A percentile compares a stretch with the other conserved stretches of the same genome.
phyloP scores from a whole-genome alignment of 2,329 filamentous ascomycete genomes.

The Allantophomopsis lycopodina region DNA sequence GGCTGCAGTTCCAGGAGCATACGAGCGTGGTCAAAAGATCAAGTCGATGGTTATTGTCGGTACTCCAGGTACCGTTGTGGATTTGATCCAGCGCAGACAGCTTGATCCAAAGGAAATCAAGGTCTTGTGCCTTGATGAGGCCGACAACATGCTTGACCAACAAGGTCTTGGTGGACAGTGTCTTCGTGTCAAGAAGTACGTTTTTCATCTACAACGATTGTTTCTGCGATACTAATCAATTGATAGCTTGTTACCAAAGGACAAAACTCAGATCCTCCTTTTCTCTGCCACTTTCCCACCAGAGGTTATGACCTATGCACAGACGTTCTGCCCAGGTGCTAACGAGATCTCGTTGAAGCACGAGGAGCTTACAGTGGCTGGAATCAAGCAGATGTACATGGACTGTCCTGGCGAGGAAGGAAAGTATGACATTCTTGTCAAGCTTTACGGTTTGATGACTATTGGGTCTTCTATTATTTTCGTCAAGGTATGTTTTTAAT shows the following conservation, averaged over 20 bases:
- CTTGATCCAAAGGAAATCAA: conserved; percentile 61
- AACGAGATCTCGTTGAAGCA: conserved; percentile 80
- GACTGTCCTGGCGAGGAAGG: conserved; percentile 72
- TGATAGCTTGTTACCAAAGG: conserved; percentile 53
- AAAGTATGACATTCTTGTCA: conserved; percentile 81
- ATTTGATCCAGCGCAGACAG: conserved; percentile 65
- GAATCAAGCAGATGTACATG: conserved; percentile 96
- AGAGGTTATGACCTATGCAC: conserved; percentile 72
- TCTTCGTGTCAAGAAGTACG: conserved; percentile 72
- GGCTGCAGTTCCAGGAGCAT: conserved; percentile 69
- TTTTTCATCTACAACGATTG: conserved; percentile 6
- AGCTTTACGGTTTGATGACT: conserved; percentile 91
- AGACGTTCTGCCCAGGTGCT: conserved; percentile 71
- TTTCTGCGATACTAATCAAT: conserved; percentile 4
- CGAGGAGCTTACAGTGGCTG: conserved; percentile 87
- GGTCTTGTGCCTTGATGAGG: conserved; percentile 86
- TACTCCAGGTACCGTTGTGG: conserved; percentile 85
- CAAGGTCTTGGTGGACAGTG: conserved; percentile 94
- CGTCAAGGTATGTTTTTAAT: conserved; percentile 59
- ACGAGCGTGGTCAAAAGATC: conserved; percentile 54
- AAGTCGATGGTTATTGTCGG: conserved; percentile 75
- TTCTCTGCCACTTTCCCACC: conserved; percentile 94
- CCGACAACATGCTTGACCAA: conserved; percentile 97
- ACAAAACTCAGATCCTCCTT: conserved; percentile 67
- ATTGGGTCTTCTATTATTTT: conserved; percentile 98